A percentile compares a stretch with the other conserved stretches of the same genome.
phyloP scores from a whole-genome alignment of 2,329 filamentous ascomycete genomes.

The Cytospora mali region DNA sequence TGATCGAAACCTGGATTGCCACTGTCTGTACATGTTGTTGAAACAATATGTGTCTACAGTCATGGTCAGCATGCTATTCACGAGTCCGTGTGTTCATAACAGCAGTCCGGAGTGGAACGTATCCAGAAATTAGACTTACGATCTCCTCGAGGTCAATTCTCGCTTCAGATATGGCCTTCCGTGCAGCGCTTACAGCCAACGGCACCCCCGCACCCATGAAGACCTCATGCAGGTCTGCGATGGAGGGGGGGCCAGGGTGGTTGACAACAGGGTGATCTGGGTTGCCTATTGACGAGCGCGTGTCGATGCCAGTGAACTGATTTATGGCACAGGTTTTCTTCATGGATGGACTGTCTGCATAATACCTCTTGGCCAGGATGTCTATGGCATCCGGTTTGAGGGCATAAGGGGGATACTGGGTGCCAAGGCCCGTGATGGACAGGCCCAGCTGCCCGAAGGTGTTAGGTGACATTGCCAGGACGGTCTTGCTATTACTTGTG shows the following conservation, averaged over 20 bases:
- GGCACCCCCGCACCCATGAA: conserved; percentile 62
- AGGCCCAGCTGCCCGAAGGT: conserved; percentile 57
- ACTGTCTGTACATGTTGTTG: conserved; percentile 70
- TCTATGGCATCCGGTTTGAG: conserved; percentile 55
- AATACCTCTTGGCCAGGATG: conserved; percentile 57
- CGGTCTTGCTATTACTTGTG: background rate
- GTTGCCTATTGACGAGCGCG: conserved; percentile 62
- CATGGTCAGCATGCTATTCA: background rate
- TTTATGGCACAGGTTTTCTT: conserved; percentile 66
- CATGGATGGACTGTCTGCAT: conserved; percentile 63
- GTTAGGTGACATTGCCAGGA: conserved; percentile 43
- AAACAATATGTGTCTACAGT: conserved; percentile 63
- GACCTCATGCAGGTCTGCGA: conserved; percentile 55
- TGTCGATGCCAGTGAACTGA: conserved; percentile 62
- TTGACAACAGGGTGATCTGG: conserved; percentile 65
- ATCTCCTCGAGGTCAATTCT: conserved; percentile 54
- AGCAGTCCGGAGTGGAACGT: background rate
- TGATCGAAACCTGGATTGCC: conserved; percentile 71
- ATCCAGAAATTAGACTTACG: conserved; percentile 18
- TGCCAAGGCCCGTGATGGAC: conserved; percentile 61
- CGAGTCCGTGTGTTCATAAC: background rate
- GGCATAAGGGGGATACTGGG: conserved; percentile 61
- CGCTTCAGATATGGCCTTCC: conserved; percentile 59
- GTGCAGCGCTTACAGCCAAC: conserved; percentile 56
- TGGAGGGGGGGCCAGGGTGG: conserved; percentile 53